phyloP scores from a whole-genome alignment of 1,284 basidiomycete species.

The Somion occarium region DNA sequence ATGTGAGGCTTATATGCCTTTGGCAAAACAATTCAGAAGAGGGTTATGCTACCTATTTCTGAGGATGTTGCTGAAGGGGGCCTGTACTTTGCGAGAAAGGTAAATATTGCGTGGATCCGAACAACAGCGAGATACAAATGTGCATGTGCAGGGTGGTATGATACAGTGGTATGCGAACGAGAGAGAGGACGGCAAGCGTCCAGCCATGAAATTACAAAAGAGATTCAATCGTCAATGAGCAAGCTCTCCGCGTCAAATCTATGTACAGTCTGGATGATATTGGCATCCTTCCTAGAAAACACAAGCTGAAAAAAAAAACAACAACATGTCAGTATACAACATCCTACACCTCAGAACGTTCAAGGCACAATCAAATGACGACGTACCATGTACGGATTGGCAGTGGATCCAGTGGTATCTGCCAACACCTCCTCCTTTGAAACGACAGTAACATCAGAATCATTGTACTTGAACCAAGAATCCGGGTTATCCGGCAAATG shows the following conservation, averaged over 20 bases:
- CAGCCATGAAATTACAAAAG: no score
- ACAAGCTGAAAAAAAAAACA: conserved; percentile 65
- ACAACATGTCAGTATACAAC: not conserved
- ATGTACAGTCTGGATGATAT: conserved; percentile 75
- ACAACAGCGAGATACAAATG: no score
- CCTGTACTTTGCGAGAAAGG: no score
- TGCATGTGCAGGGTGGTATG: no score
- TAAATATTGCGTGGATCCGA: no score
- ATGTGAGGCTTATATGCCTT: no score
- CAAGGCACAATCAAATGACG: no score
- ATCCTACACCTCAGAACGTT: not conserved
- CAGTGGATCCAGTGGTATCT: conserved; percentile 76
- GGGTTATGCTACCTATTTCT: no score
- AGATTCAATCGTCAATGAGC: conserved; percentile 3
- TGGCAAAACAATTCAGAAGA: no score
- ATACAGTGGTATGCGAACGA: no score
- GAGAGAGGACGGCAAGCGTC: no score
- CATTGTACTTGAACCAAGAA: conserved; percentile 95
- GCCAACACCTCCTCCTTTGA: conserved; percentile 73
- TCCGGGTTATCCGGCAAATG: conserved; percentile 72
- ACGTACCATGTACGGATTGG: conserved; percentile 79
- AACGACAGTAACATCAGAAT: conserved; percentile 74
- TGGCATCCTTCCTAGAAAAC: conserved; percentile 69
- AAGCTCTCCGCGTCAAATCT: conserved; percentile 37
- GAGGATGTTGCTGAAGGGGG: no score